Conservation (phyloP, 2,329 filamentous ascomycete genomes). For the Chaetomiaceae sp. region DNA sequence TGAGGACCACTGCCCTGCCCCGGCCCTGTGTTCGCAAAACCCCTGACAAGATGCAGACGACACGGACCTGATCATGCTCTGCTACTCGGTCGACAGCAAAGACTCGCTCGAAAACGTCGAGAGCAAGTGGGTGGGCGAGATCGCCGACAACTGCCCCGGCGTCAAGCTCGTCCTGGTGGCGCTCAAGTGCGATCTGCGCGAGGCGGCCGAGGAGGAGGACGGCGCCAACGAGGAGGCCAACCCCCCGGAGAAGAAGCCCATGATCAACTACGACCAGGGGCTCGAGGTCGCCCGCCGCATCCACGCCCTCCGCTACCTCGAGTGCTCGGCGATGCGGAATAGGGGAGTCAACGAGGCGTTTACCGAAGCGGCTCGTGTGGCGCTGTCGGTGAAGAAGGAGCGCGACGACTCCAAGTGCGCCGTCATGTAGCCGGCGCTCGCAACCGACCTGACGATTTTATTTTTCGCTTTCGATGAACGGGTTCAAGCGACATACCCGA, state of each 20-base stretch:
- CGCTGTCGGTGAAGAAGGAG: slow-evolving; percentile 67
- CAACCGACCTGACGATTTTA: not conserved
- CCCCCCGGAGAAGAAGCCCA: slow-evolving; percentile 58
- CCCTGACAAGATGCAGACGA: slow-evolving; percentile 50
- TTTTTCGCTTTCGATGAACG: not conserved
- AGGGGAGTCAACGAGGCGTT: slow-evolving; percentile 98
- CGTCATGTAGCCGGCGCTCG: slow-evolving; percentile 47
- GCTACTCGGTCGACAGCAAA: slow-evolving; percentile 94
- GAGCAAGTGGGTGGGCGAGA: slow-evolving; percentile 97
- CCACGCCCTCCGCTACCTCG: slow-evolving; percentile 87
- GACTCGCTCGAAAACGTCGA: slow-evolving; percentile 98
- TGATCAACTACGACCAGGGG: slow-evolving; percentile 88
- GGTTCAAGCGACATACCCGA: not conserved
- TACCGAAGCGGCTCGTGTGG: slow-evolving; percentile 93
- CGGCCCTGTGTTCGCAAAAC: not conserved
- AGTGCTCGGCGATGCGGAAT: slow-evolving; percentile 98
- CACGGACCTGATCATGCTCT: slow-evolving; percentile 97
- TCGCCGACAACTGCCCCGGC: slow-evolving; percentile 93
- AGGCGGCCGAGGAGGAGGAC: slow-evolving; percentile 66
- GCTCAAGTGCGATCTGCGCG: slow-evolving; percentile 92
- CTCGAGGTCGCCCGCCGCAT: slow-evolving; percentile 88
- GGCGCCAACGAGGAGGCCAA: slow-evolving; percentile 32
- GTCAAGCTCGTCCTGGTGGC: slow-evolving; percentile 94
- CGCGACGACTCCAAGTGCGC: slow-evolving; percentile 58
- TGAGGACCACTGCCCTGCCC: slow-evolving; percentile 26